Evolutionary conservation across 192 early-diverging fungal species (phyloP).

Genomic region (Coemansia sp.): DNA sequence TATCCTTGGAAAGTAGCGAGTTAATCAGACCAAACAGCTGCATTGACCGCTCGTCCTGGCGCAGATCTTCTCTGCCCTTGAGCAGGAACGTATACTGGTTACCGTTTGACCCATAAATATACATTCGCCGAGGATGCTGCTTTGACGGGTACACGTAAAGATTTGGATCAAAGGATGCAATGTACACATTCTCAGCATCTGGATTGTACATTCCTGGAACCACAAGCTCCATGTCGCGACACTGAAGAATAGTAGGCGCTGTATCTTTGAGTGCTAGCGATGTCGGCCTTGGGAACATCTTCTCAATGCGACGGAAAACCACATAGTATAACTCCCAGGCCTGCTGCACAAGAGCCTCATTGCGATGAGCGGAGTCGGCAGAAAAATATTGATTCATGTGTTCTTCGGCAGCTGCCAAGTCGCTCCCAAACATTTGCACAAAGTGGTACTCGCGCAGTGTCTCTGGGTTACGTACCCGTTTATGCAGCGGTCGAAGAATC

Average conservation of each 20-base stretch:
- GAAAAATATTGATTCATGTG: neutral
- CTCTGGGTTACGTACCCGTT: constrained; percentile 72
- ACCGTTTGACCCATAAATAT: constrained; percentile 86
- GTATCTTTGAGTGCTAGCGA: neutral
- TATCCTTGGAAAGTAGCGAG: constrained; percentile 79
- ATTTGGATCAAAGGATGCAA: no score
- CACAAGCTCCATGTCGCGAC: neutral
- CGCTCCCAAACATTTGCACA: constrained; percentile 88
- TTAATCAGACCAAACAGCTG: constrained; percentile 98
- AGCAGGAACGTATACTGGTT: constrained; percentile 85
- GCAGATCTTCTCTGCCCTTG: constrained; percentile 97
- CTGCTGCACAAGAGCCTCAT: neutral
- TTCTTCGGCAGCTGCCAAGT: constrained; percentile 65
- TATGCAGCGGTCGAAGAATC: constrained; percentile 85
- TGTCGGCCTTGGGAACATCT: neutral
- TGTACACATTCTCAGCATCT: constrained; percentile 29
- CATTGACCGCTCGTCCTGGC: constrained; percentile 99
- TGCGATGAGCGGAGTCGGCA: neutral
- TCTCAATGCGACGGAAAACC: neutral
- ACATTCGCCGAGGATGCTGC: constrained; percentile 69
- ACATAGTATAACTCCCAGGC: no score
- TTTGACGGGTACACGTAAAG: no score
- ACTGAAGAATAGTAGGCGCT: neutral
- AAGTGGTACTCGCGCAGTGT: constrained; percentile 92
- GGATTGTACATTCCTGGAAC: constrained; percentile 88